Evolutionary conservation across 2,329 filamentous ascomycete genomes (phyloP).

Genomic region (Colletotrichum caudatum): DNA sequence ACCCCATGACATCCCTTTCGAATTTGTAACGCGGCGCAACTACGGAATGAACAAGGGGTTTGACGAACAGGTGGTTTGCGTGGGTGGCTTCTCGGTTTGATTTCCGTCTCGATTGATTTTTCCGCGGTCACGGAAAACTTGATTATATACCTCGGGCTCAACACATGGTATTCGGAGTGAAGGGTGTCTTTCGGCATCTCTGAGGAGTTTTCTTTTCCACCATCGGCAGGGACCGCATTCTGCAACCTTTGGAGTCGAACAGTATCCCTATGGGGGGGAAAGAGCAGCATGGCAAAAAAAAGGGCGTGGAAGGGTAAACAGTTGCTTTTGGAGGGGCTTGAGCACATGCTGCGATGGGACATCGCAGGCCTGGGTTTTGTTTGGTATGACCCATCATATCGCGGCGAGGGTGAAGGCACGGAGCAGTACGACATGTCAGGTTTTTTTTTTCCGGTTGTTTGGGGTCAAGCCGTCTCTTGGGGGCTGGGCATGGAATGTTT

Average conservation of each 20-base stretch:
- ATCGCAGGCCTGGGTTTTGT: constrained; percentile 31
- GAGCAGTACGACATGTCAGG: constrained; percentile 36
- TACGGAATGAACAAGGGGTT: constrained; percentile 17
- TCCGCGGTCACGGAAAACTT: constrained; percentile 40
- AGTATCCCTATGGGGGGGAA: constrained; percentile 34
- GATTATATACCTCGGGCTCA: constrained; percentile 43
- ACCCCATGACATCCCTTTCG: not conserved
- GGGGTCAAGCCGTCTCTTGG: constrained; percentile 30
- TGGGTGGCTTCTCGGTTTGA: constrained; percentile 36
- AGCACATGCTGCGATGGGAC: constrained; percentile 27
- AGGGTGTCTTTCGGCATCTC: constrained; percentile 41
- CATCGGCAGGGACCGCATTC: constrained; percentile 40
- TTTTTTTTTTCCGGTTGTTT: constrained; percentile 13
- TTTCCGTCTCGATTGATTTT: constrained; percentile 39
- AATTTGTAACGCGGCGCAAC: constrained; percentile 20
- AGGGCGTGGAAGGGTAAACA: constrained; percentile 19
- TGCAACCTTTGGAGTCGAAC: constrained; percentile 41
- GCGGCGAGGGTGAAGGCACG: constrained; percentile 37
- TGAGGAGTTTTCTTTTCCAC: constrained; percentile 41
- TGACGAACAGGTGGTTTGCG: constrained; percentile 22
- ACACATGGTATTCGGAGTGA: constrained; percentile 40
- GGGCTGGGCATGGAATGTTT: constrained; percentile 32
- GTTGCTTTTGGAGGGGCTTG: constrained; percentile 18
- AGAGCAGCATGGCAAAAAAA: constrained; percentile 40
- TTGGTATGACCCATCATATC: constrained; percentile 34